A percentile compares a stretch with the other conserved stretches of the same genome.
Conservation (phyloP, 805 yeast species). For the Saccharomycodes ludwigii region DNA sequence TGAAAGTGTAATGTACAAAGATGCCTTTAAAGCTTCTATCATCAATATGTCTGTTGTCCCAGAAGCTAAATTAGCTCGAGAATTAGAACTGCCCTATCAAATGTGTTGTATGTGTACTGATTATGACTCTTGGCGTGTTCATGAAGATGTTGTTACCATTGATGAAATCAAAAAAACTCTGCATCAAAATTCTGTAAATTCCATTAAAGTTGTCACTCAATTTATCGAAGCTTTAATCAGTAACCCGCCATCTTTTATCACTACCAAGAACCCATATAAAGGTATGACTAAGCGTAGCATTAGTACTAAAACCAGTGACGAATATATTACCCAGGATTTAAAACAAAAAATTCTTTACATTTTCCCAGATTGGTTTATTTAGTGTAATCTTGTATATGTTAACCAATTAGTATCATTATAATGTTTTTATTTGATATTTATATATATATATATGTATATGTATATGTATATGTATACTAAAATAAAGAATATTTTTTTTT, state of each 20-base stretch:
- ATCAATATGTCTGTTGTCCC: slow-evolving; percentile 96
- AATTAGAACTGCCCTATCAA: slow-evolving; percentile 93
- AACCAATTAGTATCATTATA: background rate
- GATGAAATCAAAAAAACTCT: slow-evolving; percentile 90
- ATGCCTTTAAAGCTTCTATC: slow-evolving; percentile 83
- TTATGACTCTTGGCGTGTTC: slow-evolving; percentile 96
- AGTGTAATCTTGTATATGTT: background rate
- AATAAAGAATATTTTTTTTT: too few relatives aligned
- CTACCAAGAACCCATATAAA: slow-evolving; percentile 54
- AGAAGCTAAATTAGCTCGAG: slow-evolving; percentile 94
- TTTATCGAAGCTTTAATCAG: slow-evolving; percentile 57
- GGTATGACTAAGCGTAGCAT: slow-evolving; percentile 76
- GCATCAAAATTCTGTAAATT: slow-evolving; percentile 77
- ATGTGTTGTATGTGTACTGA: slow-evolving; percentile 99
- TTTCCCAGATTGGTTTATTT: slow-evolving; percentile 74
- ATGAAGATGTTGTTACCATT: slow-evolving; percentile 95
- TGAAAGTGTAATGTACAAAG: slow-evolving; percentile 73
- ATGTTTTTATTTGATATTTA: background rate
- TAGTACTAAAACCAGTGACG: slow-evolving; percentile 38
- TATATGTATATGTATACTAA: too few relatives aligned
- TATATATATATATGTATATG: slow-evolving; percentile 2
- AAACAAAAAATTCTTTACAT: slow-evolving; percentile 73
- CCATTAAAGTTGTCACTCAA: slow-evolving; percentile 61
- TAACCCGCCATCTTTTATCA: slow-evolving; percentile 40
- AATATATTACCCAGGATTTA: slow-evolving; percentile 58